A percentile compares a stretch with the other conserved stretches of the same genome.
Evolutionary conservation across 179 eudicot species (phyloP).

Genomic region (Nepenthes alata): DNA sequence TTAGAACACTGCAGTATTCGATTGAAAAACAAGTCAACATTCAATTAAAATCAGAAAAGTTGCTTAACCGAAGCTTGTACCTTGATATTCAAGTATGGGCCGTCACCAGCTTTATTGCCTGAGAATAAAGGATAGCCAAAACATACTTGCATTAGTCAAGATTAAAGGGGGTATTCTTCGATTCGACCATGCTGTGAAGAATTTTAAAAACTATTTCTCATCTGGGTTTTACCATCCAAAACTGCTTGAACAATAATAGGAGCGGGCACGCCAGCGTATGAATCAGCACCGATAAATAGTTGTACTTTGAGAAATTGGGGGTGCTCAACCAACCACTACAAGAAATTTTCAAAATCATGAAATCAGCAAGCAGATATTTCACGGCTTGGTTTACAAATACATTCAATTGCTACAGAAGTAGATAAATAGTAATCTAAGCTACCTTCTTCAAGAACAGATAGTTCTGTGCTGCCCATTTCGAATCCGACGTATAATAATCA

Average conservation of each 20-base stretch:
- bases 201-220: too few relatives aligned
- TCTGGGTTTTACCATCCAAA: too few relatives aligned
- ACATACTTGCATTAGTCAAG: background rate
- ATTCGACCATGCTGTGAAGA: background rate
- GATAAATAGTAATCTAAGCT: background rate
- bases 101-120: background rate
- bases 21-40: background rate
- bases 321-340: constrained; percentile 13
- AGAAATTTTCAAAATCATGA: background rate
- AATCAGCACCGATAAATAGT: constrained; percentile 19
- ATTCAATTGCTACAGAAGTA: background rate
- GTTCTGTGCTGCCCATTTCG: constrained; percentile 3
- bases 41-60: background rate
- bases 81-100: background rate
- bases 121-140: background rate
- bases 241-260: constrained; percentile 9
- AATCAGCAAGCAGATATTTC: background rate
- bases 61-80: background rate
- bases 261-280: constrained; percentile 11
- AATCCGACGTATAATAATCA: constrained; percentile 5
- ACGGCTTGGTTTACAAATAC: background rate
- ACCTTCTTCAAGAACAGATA: constrained; percentile 17
- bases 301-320: constrained; percentile 10
- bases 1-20: background rate
- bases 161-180: background rate